phyloP scores from a whole-genome alignment of 129 eudicot genomes.

The Tagetes patula region DNA sequence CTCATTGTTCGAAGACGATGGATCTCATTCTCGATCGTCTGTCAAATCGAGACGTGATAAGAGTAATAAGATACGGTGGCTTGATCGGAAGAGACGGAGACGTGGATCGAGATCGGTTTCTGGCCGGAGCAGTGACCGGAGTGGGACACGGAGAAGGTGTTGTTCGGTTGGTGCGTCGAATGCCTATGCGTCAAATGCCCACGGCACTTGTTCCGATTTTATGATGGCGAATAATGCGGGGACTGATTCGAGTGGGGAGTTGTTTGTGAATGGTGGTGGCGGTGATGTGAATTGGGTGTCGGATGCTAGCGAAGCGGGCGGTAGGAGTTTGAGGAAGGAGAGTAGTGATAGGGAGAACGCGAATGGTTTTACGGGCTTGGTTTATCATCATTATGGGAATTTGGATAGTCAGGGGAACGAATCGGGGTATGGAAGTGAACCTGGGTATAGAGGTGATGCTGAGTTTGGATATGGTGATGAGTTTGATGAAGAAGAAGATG shows the following conservation, averaged over 20 bases:
- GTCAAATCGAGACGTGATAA: conserved; percentile 40
- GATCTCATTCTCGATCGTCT: conserved; percentile 30
- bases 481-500: too few relatives aligned
- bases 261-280: conserved; percentile 60
- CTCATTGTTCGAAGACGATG: conserved; percentile 60
- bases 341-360: conserved; percentile 23
- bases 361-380: conserved; percentile 36
- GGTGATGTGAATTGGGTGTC: conserved; percentile 81
- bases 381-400: conserved; percentile 41
- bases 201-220: conserved; percentile 84
- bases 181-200: conserved; percentile 69
- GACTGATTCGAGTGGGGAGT: conserved; percentile 97
- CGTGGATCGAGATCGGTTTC: conserved; percentile 87
- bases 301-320: conserved; percentile 62
- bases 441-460: conserved; percentile 93
- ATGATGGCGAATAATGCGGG: conserved; percentile 63
- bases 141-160: conserved; percentile 64
- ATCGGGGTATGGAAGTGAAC: conserved; percentile 94
- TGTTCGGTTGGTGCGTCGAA: conserved; percentile 75
- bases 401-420: conserved; percentile 69
- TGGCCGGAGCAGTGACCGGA: conserved; percentile 78
- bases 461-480: conserved; percentile 37
- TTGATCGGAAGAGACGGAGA: conserved; percentile 66
- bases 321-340: conserved; percentile 49
- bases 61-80: conserved; percentile 40